Base-by-base conservation (phyloP, 345 rosid genomes). In the Kernera saxatilis region DNA sequence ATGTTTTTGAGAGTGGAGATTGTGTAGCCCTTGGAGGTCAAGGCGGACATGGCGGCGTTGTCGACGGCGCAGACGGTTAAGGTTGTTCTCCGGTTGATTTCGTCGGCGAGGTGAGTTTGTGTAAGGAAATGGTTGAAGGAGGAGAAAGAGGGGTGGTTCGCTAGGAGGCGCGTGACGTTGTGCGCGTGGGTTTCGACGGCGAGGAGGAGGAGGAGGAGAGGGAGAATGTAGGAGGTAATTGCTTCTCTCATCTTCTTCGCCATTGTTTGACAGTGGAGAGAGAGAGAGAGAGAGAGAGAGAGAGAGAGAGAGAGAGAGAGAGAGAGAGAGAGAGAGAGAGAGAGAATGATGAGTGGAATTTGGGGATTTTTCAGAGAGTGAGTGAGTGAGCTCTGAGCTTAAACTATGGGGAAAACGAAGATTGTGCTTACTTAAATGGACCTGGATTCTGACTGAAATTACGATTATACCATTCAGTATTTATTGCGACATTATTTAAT, bases 61-160 rank as follows among this genome's bases (percentile, higher is more conserved):
- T 88, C 92, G 25, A 95, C 78, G 75, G 96, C 96, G 72, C 85
- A 86, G 18, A 95, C 89, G 54, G 98, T 95, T 72, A 92, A 87
- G 75, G 99, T 92, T 49, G 86, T 87, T 52, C 82, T 81, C 61
- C 83, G 69, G 84, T 88, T 95, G 88, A 95, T 95, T 61, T 95
- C 97, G 26, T 48, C 79, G 70, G 93, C 97, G 27, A 95, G 89
- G 86, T 87, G 99, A 5, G 98, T 95, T 41, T 71, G 35, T 58
- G 88, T 73, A 18, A 95, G 88, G 87, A 83, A 83, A 70, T 86
- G 95, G 87, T 82, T 95, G 84, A 95, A 92, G 69, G 93, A 84
- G 72, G 99, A 87, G 83, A 90, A 80, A 8, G 76, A 66, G 0
- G 97, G 98, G 80, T 92, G 96, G 52, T 30, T 55, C 7, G 91